Base-by-base conservation (phyloP, 306 rosid species). In the Acmispon strigosus region DNA sequence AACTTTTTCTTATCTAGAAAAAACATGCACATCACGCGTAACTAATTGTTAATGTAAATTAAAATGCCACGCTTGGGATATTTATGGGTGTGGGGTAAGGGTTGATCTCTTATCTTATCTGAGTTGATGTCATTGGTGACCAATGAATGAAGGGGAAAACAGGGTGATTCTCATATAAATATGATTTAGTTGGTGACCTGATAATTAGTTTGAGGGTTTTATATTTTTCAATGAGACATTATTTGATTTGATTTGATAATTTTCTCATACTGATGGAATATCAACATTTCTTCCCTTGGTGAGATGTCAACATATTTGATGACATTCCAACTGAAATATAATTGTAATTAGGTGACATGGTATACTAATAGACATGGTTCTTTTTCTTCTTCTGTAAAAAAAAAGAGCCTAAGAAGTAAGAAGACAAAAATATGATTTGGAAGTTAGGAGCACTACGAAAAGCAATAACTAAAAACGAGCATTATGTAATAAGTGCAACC, bases 311-410 rank as follows among this genome's bases (percentile, higher is more conserved):
- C 66, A 52, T 66, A 66, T 69, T 70, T 37, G 81, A 78, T 83
- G 90, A 87, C 87, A 82, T 76, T 62, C 60, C 58, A 89, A 77
- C 87, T 62, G 61, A 77, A 81, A 75, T 20, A 72, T 62, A 19
- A 55, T 54, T 20, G 73, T 54, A 47, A 75, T 75, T 75, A 60
- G 76, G 79, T 83, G 68, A 47, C 49, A 24, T 36, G 37, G 45
- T 54, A 29, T 36, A 36, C 9, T 7, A 56, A 56, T 36, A 48
- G 47, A 67, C 64, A 62, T 34, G 62, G n/a, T n/a, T n/a, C n/a
- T n/a, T n/a, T 71, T 64, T 63, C 58, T 65, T 55, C 27, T 75
- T 36, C 9, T 66, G 37, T 39, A 61, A 27, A 72, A 1, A 27
- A 58, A 58, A 20, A 17, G 18, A 54, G 39, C 15, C 7, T 50